These are phyloP conservation scores for Phytophthora pini DNA, from an alignment of 352 stramenopile species.

Conservation along the genomic window DNA sequence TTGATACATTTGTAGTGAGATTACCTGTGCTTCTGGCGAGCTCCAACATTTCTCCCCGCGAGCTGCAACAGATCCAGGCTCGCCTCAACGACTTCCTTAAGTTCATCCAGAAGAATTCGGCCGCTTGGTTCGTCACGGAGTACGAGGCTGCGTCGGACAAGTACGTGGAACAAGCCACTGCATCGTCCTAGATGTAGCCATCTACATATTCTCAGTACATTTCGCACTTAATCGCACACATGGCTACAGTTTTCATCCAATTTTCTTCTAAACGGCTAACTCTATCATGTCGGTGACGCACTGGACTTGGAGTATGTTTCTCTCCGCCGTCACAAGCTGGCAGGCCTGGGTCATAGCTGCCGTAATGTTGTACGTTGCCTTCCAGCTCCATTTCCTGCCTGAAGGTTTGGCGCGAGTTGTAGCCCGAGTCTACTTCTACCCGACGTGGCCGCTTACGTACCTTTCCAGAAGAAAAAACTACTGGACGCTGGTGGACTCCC, in stretches of 20 bases:
- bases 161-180: slow-evolving; percentile 52
- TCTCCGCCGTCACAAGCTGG: slow-evolving; percentile 31
- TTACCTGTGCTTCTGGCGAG: slow-evolving; percentile 77
- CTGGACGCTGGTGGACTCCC: slow-evolving; percentile 92
- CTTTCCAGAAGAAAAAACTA: slow-evolving; percentile 88
- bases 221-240: slow-evolving; percentile 17
- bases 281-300: slow-evolving; percentile 9
- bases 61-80: slow-evolving; percentile 70
- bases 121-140: slow-evolving; percentile 71
- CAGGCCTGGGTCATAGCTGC: slow-evolving; percentile 26
- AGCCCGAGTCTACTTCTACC: slow-evolving; percentile 91
- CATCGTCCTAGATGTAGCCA: slow-evolving; percentile 26
- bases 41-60: slow-evolving; percentile 62
- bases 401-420: slow-evolving; percentile 76
- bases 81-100: slow-evolving; percentile 87
- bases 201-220: background rate
- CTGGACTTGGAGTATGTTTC: slow-evolving; percentile 26
- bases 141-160: slow-evolving; percentile 68
- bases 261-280: slow-evolving; percentile 1
- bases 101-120: slow-evolving; percentile 81
- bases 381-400: slow-evolving; percentile 92
- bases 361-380: slow-evolving; percentile 71
- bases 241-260: slow-evolving; percentile 10
- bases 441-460: slow-evolving; percentile 93
- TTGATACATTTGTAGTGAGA: slow-evolving; percentile 56